Base-by-base conservation (phyloP, 345 rosid species). In the Salix koriyanagi region DNA sequence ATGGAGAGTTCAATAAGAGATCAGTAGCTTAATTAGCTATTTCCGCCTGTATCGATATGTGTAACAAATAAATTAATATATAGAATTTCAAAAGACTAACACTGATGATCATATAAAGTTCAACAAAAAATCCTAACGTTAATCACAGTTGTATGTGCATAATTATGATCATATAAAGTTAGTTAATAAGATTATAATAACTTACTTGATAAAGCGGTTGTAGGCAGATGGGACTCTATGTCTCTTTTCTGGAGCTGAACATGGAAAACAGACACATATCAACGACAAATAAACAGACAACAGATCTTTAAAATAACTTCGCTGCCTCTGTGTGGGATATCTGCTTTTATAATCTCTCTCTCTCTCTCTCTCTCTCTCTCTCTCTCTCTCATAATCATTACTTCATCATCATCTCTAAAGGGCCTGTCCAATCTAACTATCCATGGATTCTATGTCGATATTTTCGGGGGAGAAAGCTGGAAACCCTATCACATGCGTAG, bases 171-270 rank as follows among this genome's bases (percentile, higher is more conserved):
- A 12, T 58, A 44, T 15, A 37, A 12, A 10, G 15, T 28, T 41
- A 10, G 15, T 28, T 41, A 28, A 5, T n/a, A 26, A 48, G 42
- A 34, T 19, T 69, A 39, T 16, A 58, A 65, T 73, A 62, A 77
- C 95, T 88, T 81, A 96, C 99, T 96, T 96, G 91, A 96, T 94
- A 89, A 96, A 96, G 86, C 99, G 93, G 87, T 96, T 96, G 89
- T 96, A 96, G 75, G 99, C 99, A 71, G 99, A 96, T 79, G 99
- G 99, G 86, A 96, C 97, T 90, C 99, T 90, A 87, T 91, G 97
- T 86, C 99, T 88, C 89, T 96, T 96, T 90, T 92, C 97, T 68
- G 98, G 99, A 82, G 97, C 99, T 96, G 97, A 85, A 84, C 80
- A 83, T 70, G 77, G 66, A 80, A 70, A 80, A 79, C 74, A 78